phyloP scores from a whole-genome alignment of 305 asterid species.

The Rubia balearica region DNA sequence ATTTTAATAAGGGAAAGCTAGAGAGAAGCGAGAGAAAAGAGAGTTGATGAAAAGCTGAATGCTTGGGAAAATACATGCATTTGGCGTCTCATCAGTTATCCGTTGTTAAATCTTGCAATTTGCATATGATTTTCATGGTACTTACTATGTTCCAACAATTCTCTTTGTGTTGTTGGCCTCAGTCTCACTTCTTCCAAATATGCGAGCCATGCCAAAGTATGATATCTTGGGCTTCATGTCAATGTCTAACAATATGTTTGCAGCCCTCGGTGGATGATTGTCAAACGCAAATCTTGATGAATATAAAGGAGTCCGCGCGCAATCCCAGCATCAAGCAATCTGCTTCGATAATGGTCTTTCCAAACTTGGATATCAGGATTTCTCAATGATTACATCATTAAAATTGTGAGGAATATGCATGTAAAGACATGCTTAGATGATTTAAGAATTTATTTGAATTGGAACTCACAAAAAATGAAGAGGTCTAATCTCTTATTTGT shows the following conservation, averaged over 20 bases:
- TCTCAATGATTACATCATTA: not conserved
- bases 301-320: conserved; percentile 20
- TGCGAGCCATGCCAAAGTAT: conserved; percentile 32
- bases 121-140: not conserved
- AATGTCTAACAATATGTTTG: conserved; percentile 24
- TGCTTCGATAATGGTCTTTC: conserved; percentile 1
- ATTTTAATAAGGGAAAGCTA: too few species aligned
- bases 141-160: conserved; percentile 26
- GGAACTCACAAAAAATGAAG: conserved; percentile 7
- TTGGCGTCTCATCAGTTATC: too few species aligned
- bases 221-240: conserved; percentile 31
- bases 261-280: conserved; percentile 20
- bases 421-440: not conserved
- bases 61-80: too few species aligned
- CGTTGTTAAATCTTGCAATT: not conserved
- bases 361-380: not conserved
- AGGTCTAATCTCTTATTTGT: conserved; percentile 19
- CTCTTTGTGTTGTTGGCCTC: conserved; percentile 10
- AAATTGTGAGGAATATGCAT: not conserved
- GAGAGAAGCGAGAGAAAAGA: too few species aligned
- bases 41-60: too few species aligned
- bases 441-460: not conserved
- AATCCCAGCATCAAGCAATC: conserved; percentile 13
- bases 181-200: conserved; percentile 20
- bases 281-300: conserved; percentile 14